These are phyloP conservation scores for Calonectria leucothoes DNA, from an alignment of 2,329 filamentous ascomycete genomes.

Conservation along the genomic window DNA sequence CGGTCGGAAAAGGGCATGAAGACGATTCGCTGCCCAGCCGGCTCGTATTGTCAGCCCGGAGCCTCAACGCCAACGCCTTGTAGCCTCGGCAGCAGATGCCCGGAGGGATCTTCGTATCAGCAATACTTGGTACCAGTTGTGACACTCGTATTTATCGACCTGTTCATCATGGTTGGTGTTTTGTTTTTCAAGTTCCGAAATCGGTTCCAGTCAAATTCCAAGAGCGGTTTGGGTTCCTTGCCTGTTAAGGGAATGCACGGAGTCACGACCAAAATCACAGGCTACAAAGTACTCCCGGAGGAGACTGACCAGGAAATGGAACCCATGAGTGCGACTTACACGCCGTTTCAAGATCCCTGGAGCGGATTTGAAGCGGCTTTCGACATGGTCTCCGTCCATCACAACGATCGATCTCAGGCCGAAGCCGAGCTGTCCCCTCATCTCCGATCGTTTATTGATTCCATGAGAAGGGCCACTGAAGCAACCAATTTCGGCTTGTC, in stretches of 20 bases:
- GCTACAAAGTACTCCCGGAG: constrained; percentile 49
- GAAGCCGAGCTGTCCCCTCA: constrained; percentile 43
- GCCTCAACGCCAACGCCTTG: constrained; percentile 61
- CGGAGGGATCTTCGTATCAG: constrained; percentile 55
- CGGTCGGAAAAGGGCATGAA: constrained; percentile 46
- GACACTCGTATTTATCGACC: constrained; percentile 56
- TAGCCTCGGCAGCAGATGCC: constrained; percentile 57
- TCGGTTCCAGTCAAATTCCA: constrained; percentile 30
- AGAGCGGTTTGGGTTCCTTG: constrained; percentile 22
- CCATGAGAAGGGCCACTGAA: constrained; percentile 63
- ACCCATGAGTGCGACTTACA: constrained; percentile 47
- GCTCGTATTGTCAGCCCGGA: constrained; percentile 64
- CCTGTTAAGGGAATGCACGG: constrained; percentile 41
- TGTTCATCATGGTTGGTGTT: constrained; percentile 50
- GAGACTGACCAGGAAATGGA: constrained; percentile 50
- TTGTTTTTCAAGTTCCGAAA: constrained; percentile 33
- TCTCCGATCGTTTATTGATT: constrained; percentile 62
- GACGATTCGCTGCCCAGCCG: constrained; percentile 56
- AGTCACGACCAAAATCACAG: constrained; percentile 44
- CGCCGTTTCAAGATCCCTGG: constrained; percentile 41
- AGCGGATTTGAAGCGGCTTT: constrained; percentile 53
- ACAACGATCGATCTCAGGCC: constrained; percentile 30
- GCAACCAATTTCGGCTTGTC: constrained; percentile 63
- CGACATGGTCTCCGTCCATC: constrained; percentile 45
- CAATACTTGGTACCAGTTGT: constrained; percentile 56